These are phyloP conservation scores for Baorangia bicolor DNA, from an alignment of 768 basidiomycete species.

Conservation along the genomic window DNA sequence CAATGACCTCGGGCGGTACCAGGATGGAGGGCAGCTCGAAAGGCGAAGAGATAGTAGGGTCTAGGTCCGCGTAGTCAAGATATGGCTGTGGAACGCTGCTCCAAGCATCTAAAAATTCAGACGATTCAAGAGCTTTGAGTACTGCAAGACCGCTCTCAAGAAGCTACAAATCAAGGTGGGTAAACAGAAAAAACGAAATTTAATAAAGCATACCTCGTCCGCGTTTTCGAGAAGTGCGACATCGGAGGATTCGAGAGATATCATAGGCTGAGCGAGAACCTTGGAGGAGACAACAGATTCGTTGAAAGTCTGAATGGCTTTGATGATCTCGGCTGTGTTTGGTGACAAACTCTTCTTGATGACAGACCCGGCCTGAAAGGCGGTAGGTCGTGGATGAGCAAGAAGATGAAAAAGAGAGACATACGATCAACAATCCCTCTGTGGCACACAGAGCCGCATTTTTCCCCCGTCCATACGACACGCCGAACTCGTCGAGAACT, in stretches of 20 bases:
- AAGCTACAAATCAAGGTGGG: constrained; percentile 43
- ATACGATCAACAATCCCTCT: constrained; percentile 75
- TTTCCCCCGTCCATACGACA: constrained; percentile 82
- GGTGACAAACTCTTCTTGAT: constrained; percentile 60
- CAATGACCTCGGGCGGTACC: constrained; percentile 86
- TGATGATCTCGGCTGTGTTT: constrained; percentile 67
- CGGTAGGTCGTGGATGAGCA: not conserved
- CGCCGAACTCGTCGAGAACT: constrained; percentile 87
- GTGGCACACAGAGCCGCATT: constrained; percentile 78
- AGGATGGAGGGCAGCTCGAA: constrained; percentile 77
- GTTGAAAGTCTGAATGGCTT: constrained; percentile 66
- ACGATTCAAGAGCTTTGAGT: constrained; percentile 58
- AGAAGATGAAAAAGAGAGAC: constrained; percentile 12
- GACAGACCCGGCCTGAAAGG: constrained; percentile 59
- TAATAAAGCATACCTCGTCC: constrained; percentile 52
- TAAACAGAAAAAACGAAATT: not conserved
- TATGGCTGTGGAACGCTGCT: constrained; percentile 69
- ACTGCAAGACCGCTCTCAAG: constrained; percentile 70
- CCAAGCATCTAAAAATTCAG: constrained; percentile 56
- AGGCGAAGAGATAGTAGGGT: constrained; percentile 39
- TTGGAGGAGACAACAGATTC: constrained; percentile 59
- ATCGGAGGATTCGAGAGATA: constrained; percentile 47
- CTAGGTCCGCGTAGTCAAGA: constrained; percentile 44
- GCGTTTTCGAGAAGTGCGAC: constrained; percentile 45
- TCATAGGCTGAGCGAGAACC: constrained; percentile 63